Conservation (phyloP, 805 yeast genomes). For the Ogataea parapolymorpha region DNA sequence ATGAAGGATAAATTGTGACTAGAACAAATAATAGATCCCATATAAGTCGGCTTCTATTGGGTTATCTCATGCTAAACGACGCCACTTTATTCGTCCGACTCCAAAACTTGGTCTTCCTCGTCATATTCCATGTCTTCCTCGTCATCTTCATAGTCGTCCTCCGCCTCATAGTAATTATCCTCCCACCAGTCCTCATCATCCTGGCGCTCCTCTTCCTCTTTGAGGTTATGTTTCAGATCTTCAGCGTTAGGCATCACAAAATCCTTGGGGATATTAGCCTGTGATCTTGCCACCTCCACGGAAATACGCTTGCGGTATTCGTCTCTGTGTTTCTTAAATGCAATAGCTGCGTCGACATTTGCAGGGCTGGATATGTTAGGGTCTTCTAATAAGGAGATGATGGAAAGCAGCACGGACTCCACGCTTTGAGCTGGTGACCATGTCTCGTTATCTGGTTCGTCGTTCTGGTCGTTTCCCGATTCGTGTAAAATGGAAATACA, state of each 20-base stretch:
- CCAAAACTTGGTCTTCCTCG: constrained; percentile 21
- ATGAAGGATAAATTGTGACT: constrained; percentile 7
- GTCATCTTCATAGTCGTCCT: constrained; percentile 31
- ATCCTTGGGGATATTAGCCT: constrained; percentile 81
- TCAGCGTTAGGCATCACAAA: constrained; percentile 76
- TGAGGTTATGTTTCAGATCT: constrained; percentile 36
- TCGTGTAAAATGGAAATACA: constrained; percentile 93
- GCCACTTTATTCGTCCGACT: constrained; percentile 10
- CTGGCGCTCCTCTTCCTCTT: constrained; percentile 28
- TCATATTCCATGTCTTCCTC: constrained; percentile 27
- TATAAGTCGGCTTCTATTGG: constrained; percentile 5
- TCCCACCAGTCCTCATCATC: constrained; percentile 35
- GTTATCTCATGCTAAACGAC: constrained; percentile 1
- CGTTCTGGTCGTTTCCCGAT: constrained; percentile 82
- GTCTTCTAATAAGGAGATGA: constrained; percentile 86
- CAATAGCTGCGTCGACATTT: constrained; percentile 95
- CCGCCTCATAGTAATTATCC: constrained; percentile 33
- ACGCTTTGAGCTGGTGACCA: constrained; percentile 96
- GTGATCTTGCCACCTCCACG: constrained; percentile 78
- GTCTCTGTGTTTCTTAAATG: constrained; percentile 79
- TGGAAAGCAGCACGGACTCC: constrained; percentile 87
- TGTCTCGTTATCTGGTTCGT: constrained; percentile 90
- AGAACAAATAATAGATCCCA: background rate
- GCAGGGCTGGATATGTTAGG: constrained; percentile 96
- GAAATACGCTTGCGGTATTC: constrained; percentile 74